Conservation (phyloP, 345 rosid species). For the Eucalyptus decipiens region DNA sequence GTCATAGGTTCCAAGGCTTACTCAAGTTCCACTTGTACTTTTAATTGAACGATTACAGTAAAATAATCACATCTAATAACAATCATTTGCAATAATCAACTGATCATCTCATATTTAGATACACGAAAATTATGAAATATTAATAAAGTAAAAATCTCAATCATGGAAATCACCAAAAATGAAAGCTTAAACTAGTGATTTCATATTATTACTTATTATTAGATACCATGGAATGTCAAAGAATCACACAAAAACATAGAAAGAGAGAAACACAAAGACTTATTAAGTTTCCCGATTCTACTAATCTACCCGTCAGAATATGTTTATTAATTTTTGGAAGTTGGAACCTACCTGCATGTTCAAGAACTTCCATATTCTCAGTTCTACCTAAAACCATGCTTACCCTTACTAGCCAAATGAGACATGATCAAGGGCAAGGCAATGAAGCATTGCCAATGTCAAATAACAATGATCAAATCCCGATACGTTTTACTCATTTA, state of each 20-base stretch:
- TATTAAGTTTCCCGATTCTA: no score
- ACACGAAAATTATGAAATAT: no score
- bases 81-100: rapidly evolving
- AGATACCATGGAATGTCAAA: rapidly evolving
- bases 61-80: rapidly evolving
- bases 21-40: rapidly evolving
- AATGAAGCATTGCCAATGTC: neutral
- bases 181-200: rapidly evolving
- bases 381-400: rapidly evolving
- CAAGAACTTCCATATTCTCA: rapidly evolving
- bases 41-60: no score
- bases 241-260: rapidly evolving
- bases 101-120: rapidly evolving
- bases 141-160: rapidly evolving
- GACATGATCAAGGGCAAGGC: neutral
- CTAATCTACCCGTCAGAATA: rapidly evolving
- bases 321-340: rapidly evolving
- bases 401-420: neutral
- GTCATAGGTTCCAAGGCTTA: no score
- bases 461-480: neutral
- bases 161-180: rapidly evolving
- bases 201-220: rapidly evolving
- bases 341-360: rapidly evolving
- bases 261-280: rapidly evolving
- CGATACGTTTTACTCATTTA: neutral